Evolutionary conservation across 2,329 filamentous ascomycete species (phyloP), one percentile per base, ranked within the genome.

Genomic region (Phyllosticta citriasiana): DNA sequence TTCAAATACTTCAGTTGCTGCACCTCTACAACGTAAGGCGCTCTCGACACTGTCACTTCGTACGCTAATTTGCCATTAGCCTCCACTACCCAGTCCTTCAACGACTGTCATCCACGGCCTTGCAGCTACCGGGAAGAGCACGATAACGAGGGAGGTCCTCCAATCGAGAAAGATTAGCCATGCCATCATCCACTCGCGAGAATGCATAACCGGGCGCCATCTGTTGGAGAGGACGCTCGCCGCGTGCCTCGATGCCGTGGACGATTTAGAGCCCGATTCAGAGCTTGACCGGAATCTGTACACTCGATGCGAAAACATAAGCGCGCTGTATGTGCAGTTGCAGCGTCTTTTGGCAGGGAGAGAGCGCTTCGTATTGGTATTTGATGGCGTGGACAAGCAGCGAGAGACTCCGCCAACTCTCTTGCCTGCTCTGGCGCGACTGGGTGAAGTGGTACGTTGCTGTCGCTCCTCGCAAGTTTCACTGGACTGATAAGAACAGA

Each of bases 311-410:
- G 92, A 97, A 76, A 91, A 88, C 64, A 76, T 96, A 58, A 88
- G 89, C 62, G 84, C 88, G 58, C 77, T 97, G 64, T 81, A 83
- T 1, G 88, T 90, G 26, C 85, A 92, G 68, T 77, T 97, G 62
- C 82, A 81, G 63, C 82, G 79, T 69, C 77, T 90, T 73, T 73
- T 92, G 54, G 75, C 80, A 57, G 78, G 80, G 2, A 63, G 64
- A n/a, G 63, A 65, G 14, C 65, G 57, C 65, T 91, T 96, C 67
- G 85, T 93, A 8, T 74, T 97, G 62, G 89, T 97, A 10, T 82
- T 97, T 64, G 94, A 97, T 77, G 89, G 85, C 10, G 87, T 97
- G 62, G 93, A 97, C 72, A 83, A 82, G 64, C 89, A 96, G 72
- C 82, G 88, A 68, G 93, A 97, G 69, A 85, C 88, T 5, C 84